These are phyloP conservation scores for Polytrichum commune DNA, from an alignment of 225 moss, liverwort and hornwort genomes.

Conservation along the genomic window DNA sequence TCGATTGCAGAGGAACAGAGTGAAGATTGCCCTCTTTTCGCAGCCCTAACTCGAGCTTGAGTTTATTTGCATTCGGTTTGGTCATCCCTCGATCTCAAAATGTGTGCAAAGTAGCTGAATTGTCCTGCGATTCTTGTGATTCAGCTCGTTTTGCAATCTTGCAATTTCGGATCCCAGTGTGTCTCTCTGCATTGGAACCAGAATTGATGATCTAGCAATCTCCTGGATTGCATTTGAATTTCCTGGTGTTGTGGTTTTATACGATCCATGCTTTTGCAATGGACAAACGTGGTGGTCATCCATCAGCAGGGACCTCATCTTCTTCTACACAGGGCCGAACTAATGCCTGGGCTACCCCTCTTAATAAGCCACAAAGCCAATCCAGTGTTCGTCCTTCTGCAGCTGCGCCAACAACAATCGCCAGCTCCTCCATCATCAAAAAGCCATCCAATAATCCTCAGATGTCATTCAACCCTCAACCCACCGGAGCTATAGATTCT, in stretches of 20 bases:
- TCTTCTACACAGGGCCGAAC: slow-evolving; percentile 12
- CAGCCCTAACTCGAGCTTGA: too few relatives aligned
- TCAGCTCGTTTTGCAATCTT: too few relatives aligned
- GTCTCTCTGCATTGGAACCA: too few relatives aligned
- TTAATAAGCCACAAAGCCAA: slow-evolving; percentile 12
- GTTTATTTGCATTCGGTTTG: too few relatives aligned
- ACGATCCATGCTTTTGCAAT: slow-evolving; percentile 38
- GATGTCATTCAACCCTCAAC: slow-evolving; percentile 21
- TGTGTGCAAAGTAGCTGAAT: too few relatives aligned
- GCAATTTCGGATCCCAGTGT: too few relatives aligned
- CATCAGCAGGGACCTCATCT: slow-evolving; percentile 28
- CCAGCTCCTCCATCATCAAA: neutral
- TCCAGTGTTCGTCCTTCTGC: neutral
- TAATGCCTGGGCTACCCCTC: slow-evolving; percentile 44
- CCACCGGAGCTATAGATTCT: slow-evolving; percentile 9
- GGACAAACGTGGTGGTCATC: slow-evolving; percentile 24
- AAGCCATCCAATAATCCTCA: slow-evolving; percentile 20
- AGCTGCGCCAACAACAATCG: neutral
- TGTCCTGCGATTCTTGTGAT: too few relatives aligned
- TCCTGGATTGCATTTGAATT: too few relatives aligned
- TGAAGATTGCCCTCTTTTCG: too few relatives aligned
- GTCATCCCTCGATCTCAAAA: too few relatives aligned
- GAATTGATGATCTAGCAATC: too few relatives aligned
- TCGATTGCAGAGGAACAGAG: too few relatives aligned
- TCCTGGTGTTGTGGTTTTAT: neutral